Conservation (phyloP, 202 grass and related monocot genomes). For the Brachypodium distachyon region DNA sequence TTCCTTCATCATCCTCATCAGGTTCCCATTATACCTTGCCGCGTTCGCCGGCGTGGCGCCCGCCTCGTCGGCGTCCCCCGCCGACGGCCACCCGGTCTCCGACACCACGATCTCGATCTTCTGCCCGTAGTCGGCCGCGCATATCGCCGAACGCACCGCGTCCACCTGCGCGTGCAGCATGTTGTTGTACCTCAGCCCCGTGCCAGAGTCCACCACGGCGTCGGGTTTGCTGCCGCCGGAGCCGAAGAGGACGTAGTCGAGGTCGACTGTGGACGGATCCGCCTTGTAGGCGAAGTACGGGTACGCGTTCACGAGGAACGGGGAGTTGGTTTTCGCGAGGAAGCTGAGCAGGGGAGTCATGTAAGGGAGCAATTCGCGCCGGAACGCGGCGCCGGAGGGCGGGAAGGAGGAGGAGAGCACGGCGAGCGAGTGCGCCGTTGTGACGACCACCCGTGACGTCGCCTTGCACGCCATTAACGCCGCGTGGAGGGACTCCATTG, state of each 20-base stretch:
- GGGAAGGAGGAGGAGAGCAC: constrained; percentile 71
- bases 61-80: constrained; percentile 55
- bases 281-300: constrained; percentile 83
- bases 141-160: constrained; percentile 58
- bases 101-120: constrained; percentile 56
- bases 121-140: constrained; percentile 31
- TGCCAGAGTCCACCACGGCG: constrained; percentile 34
- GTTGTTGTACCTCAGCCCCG: constrained; percentile 65
- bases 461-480: constrained; percentile 39
- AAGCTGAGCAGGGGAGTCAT: constrained; percentile 44
- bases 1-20: constrained; percentile 50
- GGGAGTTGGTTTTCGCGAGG: constrained; percentile 44
- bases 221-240: background rate
- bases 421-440: constrained; percentile 77
- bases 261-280: constrained; percentile 34
- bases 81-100: constrained; percentile 82
- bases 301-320: constrained; percentile 76
- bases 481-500: constrained; percentile 48
- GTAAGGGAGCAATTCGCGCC: constrained; percentile 47
- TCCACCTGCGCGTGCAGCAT: constrained; percentile 87
- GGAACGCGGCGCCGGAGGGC: constrained; percentile 44
- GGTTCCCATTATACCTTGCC: constrained; percentile 58
- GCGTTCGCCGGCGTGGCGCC: constrained; percentile 66
- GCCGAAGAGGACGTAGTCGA: constrained; percentile 66
- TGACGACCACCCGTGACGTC: constrained; percentile 39